These are phyloP conservation scores for Modicella reniformis DNA, from an alignment of 371 early-diverging fungal genomes.

Conservation along the genomic window DNA sequence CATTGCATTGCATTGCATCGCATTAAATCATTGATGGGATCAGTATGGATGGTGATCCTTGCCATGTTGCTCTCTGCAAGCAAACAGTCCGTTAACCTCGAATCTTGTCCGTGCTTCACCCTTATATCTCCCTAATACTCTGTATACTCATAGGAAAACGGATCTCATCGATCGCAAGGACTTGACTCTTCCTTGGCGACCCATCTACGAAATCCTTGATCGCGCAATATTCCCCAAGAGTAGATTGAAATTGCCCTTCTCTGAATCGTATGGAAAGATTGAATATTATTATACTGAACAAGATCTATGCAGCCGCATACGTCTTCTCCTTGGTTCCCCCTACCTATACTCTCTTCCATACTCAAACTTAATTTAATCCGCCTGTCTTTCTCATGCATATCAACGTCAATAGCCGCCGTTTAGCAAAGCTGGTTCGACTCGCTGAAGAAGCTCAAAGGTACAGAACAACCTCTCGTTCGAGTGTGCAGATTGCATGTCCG, in stretches of 20 bases:
- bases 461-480: background rate
- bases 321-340: background rate
- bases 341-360: background rate
- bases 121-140: background rate
- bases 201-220: constrained; percentile 72
- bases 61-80: too few species aligned
- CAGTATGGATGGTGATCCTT: too few species aligned
- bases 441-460: constrained; percentile 38
- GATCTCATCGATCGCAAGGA: constrained; percentile 60
- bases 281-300: background rate
- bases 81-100: too few species aligned
- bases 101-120: too few species aligned
- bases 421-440: constrained; percentile 36
- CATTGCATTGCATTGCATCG: background rate
- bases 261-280: constrained; percentile 59
- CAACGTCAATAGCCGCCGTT: constrained; percentile 33
- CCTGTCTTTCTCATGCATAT: constrained; percentile 7
- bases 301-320: constrained; percentile 6
- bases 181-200: constrained; percentile 77
- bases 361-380: constrained; percentile 29
- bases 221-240: constrained; percentile 68
- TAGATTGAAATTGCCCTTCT: constrained; percentile 68
- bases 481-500: background rate
- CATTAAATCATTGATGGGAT: too few species aligned
- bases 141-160: constrained; percentile 46